Conservation (phyloP, 2,329 filamentous ascomycete species). For the Clonostachys chloroleuca region DNA sequence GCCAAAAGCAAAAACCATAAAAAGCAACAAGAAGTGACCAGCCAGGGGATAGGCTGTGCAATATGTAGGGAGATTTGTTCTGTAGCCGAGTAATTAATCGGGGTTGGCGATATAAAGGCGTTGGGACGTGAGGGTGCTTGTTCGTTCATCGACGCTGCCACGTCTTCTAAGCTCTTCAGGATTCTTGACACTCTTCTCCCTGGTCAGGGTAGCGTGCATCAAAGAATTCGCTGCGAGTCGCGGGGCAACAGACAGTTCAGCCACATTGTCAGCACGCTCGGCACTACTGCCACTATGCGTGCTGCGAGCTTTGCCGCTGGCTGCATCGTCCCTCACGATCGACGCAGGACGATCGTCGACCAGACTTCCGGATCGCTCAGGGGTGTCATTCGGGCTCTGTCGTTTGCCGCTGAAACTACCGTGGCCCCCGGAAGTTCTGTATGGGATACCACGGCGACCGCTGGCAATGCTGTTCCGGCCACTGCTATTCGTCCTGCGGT, state of each 20-base stretch:
- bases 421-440: constrained; percentile 45
- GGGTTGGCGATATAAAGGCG: constrained; percentile 85
- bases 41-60: neutral
- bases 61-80: neutral
- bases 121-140: constrained; percentile 68
- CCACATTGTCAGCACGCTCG: constrained; percentile 57
- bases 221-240: constrained; percentile 55
- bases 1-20: too few relatives aligned
- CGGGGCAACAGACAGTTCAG: constrained; percentile 44
- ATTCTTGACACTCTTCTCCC: constrained; percentile 62
- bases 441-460: constrained; percentile 40
- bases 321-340: constrained; percentile 27
- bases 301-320: constrained; percentile 44
- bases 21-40: neutral
- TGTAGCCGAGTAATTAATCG: constrained; percentile 40
- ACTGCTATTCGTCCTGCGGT: constrained; percentile 71
- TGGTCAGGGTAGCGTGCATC: constrained; percentile 51
- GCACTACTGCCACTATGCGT: constrained; percentile 51
- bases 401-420: constrained; percentile 32
- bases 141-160: constrained; percentile 80
- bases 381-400: constrained; percentile 51
- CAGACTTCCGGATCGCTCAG: constrained; percentile 49
- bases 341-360: constrained; percentile 30
- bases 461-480: constrained; percentile 65
- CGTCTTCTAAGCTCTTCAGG: constrained; percentile 69